A percentile compares a stretch with the other conserved stretches of the same genome.
Conservation (phyloP, 164 flowering plant species). For the Tetracentron sinense region DNA sequence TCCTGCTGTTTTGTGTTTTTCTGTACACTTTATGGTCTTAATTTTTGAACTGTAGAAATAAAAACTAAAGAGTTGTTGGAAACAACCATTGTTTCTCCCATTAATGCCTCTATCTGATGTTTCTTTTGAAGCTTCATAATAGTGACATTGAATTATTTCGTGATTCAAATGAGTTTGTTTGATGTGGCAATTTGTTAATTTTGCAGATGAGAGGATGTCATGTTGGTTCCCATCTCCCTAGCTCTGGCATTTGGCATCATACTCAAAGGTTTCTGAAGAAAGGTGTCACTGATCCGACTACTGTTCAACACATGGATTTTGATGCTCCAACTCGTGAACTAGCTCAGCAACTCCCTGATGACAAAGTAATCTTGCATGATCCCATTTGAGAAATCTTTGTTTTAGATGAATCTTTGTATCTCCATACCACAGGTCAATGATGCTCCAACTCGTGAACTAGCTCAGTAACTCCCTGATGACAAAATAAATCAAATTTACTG, state of each 20-base stretch:
- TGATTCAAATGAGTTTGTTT: not conserved
- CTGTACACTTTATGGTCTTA: not conserved
- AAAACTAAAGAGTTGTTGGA: not conserved
- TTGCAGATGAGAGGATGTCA: slow-evolving; percentile 84
- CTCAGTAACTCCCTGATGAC: slow-evolving; percentile 77
- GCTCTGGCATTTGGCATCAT: slow-evolving; percentile 89
- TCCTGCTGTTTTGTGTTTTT: not conserved
- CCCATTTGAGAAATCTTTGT: not conserved
- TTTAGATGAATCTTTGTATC: not conserved
- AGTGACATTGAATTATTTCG: not conserved
- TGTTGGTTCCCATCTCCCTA: slow-evolving; percentile 85
- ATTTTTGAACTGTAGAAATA: not conserved
- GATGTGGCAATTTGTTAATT: slow-evolving; percentile 9
- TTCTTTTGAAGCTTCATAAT: not conserved
- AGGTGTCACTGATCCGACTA: slow-evolving; percentile 42
- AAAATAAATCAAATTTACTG: too few species aligned
- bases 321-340: slow-evolving; percentile 98
- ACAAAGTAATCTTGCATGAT: slow-evolving; percentile 46
- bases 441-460: slow-evolving; percentile 80
- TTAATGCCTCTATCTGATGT: not conserved
- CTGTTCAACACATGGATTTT: slow-evolving; percentile 87
- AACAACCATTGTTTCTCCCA: not conserved
- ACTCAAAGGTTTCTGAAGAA: slow-evolving; percentile 81
- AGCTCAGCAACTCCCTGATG: slow-evolving; percentile 74
- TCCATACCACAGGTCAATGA: not conserved